phyloP scores from a whole-genome alignment of 495 filamentous ascomycete species.

The Saxophila tyrrhenica region DNA sequence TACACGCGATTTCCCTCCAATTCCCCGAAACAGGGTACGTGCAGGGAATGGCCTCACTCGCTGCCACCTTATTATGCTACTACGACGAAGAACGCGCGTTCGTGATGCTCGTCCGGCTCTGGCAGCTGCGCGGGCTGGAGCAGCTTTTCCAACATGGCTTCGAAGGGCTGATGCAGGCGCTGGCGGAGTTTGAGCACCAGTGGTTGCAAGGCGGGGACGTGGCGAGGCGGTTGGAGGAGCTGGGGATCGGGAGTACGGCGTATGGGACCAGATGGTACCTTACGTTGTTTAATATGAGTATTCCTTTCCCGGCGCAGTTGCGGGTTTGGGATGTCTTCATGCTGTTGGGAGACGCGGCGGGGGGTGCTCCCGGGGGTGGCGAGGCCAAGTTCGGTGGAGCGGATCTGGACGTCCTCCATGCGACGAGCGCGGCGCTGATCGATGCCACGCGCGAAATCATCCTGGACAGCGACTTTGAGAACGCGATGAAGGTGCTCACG shows the following conservation, averaged over 20 bases:
- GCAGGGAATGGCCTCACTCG: constrained; percentile 92
- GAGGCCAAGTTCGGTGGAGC: constrained; percentile 41
- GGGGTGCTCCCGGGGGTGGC: too few relatives aligned
- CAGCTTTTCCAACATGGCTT: constrained; percentile 77
- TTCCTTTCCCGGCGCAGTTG: constrained; percentile 94
- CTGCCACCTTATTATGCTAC: constrained; percentile 88
- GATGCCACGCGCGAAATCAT: constrained; percentile 85
- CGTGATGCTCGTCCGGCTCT: constrained; percentile 86
- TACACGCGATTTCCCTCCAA: constrained; percentile 84
- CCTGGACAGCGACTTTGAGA: constrained; percentile 91
- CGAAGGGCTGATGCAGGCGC: constrained; percentile 71
- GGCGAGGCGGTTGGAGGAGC: constrained; percentile 60
- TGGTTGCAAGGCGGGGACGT: constrained; percentile 75
- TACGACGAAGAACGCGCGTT: constrained; percentile 93
- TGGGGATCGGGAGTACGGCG: constrained; percentile 73
- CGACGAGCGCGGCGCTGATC: constrained; percentile 79
- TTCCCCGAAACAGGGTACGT: constrained; percentile 91
- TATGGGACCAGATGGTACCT: constrained; percentile 97
- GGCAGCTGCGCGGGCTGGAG: constrained; percentile 78
- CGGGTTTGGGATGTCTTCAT: constrained; percentile 98
- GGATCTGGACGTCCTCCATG: constrained; percentile 79
- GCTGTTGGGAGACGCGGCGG: constrained; percentile 76
- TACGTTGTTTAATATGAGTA: constrained; percentile 93
- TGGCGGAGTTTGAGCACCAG: constrained; percentile 75
- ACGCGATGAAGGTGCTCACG: constrained; percentile 94